Percentiles rank a stretch among this genome's conserved stretches.
phyloP scores from a whole-genome alignment of 176 grass and related monocot species.

The Eleusine indica region DNA sequence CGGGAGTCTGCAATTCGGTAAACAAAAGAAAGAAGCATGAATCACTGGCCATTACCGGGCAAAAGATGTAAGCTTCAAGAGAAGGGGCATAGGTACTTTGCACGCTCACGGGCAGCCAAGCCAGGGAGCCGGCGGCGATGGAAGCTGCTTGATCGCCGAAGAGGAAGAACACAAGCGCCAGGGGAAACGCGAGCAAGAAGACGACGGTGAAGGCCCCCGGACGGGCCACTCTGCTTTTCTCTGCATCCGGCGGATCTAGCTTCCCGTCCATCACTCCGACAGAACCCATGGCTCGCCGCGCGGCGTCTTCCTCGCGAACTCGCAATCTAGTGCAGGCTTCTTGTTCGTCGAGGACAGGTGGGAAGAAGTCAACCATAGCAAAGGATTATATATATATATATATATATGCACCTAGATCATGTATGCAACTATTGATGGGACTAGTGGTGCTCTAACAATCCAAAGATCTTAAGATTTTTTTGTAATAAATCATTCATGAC shows the following conservation, averaged over 20 bases:
- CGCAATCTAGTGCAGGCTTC: background rate
- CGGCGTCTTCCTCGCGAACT: background rate
- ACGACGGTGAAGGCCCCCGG: background rate
- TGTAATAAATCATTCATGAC: background rate
- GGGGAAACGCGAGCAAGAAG: conserved; percentile 31
- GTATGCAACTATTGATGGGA: background rate
- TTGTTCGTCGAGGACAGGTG: conserved; percentile 7
- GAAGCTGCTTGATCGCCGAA: conserved; percentile 32
- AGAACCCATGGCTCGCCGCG: conserved; percentile 2
- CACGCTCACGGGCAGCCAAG: background rate
- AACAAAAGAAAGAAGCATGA: background rate
- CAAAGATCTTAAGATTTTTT: background rate
- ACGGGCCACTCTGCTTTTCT: conserved; percentile 11
- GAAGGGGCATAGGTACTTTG: conserved; percentile 22
- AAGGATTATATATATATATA: background rate
- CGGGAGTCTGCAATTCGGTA: conserved; percentile 5
- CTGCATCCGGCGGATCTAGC: background rate
- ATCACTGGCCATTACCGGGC: background rate
- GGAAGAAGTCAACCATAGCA: conserved; percentile 34
- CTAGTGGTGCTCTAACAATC: background rate
- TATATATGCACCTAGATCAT: background rate
- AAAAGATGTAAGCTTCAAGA: background rate
- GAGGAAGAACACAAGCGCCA: conserved; percentile 35
- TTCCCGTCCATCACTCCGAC: background rate
- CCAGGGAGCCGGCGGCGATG: conserved; percentile 23